A percentile compares a stretch with the other conserved stretches of the same genome.
These are phyloP conservation scores for Emericellopsis atlantica DNA, from an alignment of 2,329 filamentous ascomycete species.

Conservation along the genomic window DNA sequence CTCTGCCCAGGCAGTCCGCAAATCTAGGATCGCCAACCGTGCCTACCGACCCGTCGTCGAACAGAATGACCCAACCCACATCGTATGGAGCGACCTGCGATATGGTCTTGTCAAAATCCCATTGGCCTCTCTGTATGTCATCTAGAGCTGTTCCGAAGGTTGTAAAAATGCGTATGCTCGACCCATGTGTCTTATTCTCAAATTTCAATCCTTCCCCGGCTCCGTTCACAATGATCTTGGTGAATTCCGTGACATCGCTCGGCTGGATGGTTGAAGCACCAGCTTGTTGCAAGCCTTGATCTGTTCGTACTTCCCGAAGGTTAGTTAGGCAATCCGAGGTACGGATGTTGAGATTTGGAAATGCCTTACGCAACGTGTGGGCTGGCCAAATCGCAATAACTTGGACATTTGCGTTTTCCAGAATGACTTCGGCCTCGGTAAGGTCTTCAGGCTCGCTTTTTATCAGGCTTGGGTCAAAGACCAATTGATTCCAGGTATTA, in stretches of 20 bases:
- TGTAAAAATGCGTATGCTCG: too few relatives aligned
- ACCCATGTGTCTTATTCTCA: too few relatives aligned
- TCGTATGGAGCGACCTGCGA: too few relatives aligned
- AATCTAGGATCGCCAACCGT: not conserved
- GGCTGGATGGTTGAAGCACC: too few relatives aligned
- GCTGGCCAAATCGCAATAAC: conserved; percentile 21
- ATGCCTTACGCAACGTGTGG: conserved; percentile 31
- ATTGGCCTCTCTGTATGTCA: too few relatives aligned
- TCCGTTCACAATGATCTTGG: too few relatives aligned
- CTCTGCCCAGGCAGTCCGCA: not conserved
- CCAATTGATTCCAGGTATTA: conserved; percentile 46
- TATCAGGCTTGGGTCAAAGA: conserved; percentile 14
- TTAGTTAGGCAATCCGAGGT: conserved; percentile 2
- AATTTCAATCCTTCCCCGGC: too few relatives aligned
- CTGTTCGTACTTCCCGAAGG: not conserved
- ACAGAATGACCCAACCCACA: not conserved
- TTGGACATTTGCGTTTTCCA: conserved; percentile 21
- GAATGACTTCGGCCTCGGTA: conserved; percentile 25
- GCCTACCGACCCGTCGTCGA: not conserved
- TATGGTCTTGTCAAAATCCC: too few relatives aligned
- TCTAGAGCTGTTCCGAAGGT: too few relatives aligned
- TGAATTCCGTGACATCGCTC: too few relatives aligned
- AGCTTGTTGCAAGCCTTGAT: too few relatives aligned
- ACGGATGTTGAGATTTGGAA: not conserved
- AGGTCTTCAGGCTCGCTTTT: conserved; percentile 31